A percentile compares a stretch with the other conserved stretches of the same genome.
Conservation (phyloP, 257 asterid species). For the Solanum chiquidenum region DNA sequence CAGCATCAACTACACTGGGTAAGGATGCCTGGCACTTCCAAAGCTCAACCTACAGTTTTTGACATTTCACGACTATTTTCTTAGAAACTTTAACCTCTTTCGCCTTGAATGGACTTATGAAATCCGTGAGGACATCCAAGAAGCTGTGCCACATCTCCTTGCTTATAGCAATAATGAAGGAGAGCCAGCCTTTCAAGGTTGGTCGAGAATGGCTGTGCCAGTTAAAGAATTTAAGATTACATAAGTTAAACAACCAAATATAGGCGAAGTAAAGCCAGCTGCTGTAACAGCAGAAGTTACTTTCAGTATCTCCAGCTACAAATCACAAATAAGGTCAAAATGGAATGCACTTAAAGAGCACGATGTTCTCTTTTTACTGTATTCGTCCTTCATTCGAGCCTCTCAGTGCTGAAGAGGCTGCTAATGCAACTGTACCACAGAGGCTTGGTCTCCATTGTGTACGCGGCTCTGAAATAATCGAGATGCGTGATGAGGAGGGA, state of each 20-base stretch:
- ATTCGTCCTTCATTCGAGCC: slow-evolving; percentile 88
- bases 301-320: slow-evolving; percentile 85
- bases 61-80: slow-evolving; percentile 94
- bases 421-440: slow-evolving; percentile 76
- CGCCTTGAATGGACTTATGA: slow-evolving; percentile 98
- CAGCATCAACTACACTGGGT: slow-evolving; percentile 94
- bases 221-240: slow-evolving; percentile 67
- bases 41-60: slow-evolving; percentile 89
- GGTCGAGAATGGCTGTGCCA: slow-evolving; percentile 99
- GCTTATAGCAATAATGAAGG: slow-evolving; percentile 83
- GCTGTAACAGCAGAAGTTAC: slow-evolving; percentile 85
- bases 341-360: slow-evolving; percentile 98
- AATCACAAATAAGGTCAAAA: slow-evolving; percentile 88
- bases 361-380: slow-evolving; percentile 73
- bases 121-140: slow-evolving; percentile 98
- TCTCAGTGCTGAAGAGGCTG: slow-evolving; percentile 79
- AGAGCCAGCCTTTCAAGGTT: slow-evolving; percentile 93
- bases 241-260: slow-evolving; percentile 39
- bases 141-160: slow-evolving; percentile 95
- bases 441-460: slow-evolving; percentile 87
- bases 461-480: slow-evolving; percentile 95
- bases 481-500: slow-evolving; percentile 96
- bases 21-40: slow-evolving; percentile 98
- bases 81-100: slow-evolving; percentile 90
- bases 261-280: slow-evolving; percentile 95